Evolutionary conservation across 768 basidiomycete genomes (phyloP).

Genomic region (Collybiopsis luxurians): DNA sequence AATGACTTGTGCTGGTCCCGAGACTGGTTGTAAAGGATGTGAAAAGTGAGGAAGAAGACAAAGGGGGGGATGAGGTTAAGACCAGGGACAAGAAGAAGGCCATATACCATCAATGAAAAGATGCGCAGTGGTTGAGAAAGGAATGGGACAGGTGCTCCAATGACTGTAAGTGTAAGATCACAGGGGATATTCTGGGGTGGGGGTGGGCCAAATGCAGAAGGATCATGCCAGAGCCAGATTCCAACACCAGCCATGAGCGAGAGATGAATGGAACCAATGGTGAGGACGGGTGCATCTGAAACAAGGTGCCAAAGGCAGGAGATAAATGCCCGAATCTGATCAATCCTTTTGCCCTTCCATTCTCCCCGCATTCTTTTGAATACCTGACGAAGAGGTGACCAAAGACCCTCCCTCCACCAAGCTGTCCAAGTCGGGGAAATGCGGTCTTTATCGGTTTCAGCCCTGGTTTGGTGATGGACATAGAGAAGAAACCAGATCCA

Average conservation of each 20-base stretch:
- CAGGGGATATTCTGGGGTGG: background rate
- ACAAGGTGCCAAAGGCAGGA: background rate
- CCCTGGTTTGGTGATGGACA: no score
- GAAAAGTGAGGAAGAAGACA: constrained; percentile 13
- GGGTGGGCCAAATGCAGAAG: constrained; percentile 9
- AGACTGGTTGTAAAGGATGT: constrained; percentile 10
- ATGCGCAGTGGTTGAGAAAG: constrained; percentile 6
- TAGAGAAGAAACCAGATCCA: no score
- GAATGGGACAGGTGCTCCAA: background rate
- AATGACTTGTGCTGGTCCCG: constrained; percentile 13
- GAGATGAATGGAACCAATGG: constrained; percentile 17
- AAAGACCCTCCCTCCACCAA: background rate
- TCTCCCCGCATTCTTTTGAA: background rate
- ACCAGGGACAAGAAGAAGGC: constrained; percentile 16
- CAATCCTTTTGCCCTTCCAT: background rate
- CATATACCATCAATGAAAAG: constrained; percentile 17
- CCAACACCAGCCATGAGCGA: constrained; percentile 18
- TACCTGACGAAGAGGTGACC: background rate
- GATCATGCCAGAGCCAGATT: constrained; percentile 18
- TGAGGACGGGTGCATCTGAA: constrained; percentile 6
- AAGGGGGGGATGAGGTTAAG: constrained; percentile 7
- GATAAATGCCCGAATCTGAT: background rate
- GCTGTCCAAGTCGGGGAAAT: no score
- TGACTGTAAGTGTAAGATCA: background rate
- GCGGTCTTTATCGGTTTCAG: no score